phyloP scores from a whole-genome alignment of 1,284 basidiomycete species.

The Cutaneotrichosporon spelunceum region DNA sequence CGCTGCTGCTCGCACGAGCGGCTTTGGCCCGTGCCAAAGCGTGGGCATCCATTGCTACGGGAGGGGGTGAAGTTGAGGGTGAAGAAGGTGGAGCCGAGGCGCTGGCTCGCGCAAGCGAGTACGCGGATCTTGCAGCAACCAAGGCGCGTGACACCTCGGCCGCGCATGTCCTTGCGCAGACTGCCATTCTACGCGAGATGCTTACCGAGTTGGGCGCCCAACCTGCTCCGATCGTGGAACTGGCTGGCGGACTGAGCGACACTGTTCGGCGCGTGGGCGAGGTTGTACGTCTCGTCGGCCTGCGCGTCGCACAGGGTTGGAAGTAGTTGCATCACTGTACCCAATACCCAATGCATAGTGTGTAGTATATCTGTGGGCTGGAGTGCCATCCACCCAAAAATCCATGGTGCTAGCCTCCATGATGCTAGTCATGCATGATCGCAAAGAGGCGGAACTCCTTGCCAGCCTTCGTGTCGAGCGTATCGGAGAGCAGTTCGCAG shows the following conservation, averaged over 20 bases:
- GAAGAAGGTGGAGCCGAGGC: not conserved
- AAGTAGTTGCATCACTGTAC: slow-evolving; percentile 12
- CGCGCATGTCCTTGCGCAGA: not conserved
- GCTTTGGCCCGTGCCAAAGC: slow-evolving; percentile 39
- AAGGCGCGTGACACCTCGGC: slow-evolving; percentile 7
- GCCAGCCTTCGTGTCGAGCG: slow-evolving; percentile 17
- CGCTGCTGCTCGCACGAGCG: slow-evolving; percentile 27
- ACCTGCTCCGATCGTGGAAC: not conserved
- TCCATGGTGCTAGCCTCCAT: too few species aligned
- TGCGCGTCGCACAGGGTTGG: slow-evolving; percentile 39
- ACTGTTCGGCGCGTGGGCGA: slow-evolving; percentile 29
- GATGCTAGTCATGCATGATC: slow-evolving; percentile 21
- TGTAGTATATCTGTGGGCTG: not conserved
- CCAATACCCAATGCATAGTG: slow-evolving; percentile 7
- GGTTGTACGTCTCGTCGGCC: slow-evolving; percentile 38
- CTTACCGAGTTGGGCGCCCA: slow-evolving; percentile 5
- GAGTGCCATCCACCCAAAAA: not conserved
- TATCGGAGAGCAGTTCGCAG: slow-evolving; percentile 22
- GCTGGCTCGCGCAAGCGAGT: not conserved
- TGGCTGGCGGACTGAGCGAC: slow-evolving; percentile 16
- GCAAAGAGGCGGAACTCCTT: slow-evolving; percentile 23
- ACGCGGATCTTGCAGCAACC: slow-evolving; percentile 10
- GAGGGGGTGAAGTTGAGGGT: slow-evolving; percentile 1
- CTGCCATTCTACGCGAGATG: slow-evolving; percentile 7
- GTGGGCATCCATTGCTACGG: slow-evolving; percentile 21